A percentile compares a stretch with the other conserved stretches of the same genome.
These are phyloP conservation scores for Trypethelium eluteriae DNA, from an alignment of 495 filamentous ascomycete genomes.

Conservation along the genomic window DNA sequence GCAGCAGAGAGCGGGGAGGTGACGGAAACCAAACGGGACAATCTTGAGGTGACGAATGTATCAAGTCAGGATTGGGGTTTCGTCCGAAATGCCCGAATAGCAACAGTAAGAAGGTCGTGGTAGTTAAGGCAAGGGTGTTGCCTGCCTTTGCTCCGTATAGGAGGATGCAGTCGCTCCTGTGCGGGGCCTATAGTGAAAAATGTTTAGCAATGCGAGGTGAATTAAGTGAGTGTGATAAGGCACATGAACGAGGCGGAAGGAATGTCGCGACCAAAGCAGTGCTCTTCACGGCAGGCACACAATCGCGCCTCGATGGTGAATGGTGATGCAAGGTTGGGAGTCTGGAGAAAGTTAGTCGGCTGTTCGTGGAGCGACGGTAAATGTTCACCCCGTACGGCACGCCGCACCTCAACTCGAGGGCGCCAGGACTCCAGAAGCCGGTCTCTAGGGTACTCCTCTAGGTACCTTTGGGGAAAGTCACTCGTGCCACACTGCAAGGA, in stretches of 20 bases:
- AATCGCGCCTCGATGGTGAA: neutral
- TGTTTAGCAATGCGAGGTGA: neutral
- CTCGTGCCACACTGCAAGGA: neutral
- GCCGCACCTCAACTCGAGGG: neutral
- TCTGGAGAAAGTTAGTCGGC: neutral
- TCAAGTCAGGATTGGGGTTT: conserved; percentile 5
- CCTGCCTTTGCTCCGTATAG: neutral
- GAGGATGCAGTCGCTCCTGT: neutral
- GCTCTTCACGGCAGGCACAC: neutral
- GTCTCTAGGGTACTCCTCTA: neutral
- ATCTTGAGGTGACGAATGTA: neutral
- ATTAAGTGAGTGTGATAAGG: neutral
- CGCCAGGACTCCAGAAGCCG: neutral
- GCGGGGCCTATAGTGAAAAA: neutral
- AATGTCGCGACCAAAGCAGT: neutral
- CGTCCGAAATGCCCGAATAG: neutral
- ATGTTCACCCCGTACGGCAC: neutral
- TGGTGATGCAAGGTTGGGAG: neutral
- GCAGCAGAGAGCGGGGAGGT: neutral
- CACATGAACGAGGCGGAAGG: neutral
- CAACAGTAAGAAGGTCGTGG: neutral
- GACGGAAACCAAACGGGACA: conserved; percentile 11
- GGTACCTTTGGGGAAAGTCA: neutral
- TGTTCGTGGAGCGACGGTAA: neutral
- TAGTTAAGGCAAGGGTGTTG: conserved; percentile 8